Conservation (phyloP, 2,329 filamentous ascomycete species). For the Periconia sp. region DNA sequence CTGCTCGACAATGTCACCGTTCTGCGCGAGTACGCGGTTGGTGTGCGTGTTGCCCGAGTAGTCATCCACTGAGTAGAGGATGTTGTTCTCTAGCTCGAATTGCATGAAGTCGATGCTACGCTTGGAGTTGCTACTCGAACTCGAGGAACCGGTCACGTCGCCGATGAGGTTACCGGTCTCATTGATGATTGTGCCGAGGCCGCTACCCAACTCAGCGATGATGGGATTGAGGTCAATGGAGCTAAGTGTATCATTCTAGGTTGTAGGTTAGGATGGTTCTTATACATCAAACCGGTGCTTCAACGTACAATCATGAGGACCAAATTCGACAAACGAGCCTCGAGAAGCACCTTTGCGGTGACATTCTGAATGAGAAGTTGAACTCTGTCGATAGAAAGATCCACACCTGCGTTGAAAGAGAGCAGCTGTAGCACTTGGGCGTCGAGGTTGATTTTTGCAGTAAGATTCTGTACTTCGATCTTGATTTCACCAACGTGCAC, state of each 20-base stretch:
- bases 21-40: slow-evolving; percentile 63
- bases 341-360: slow-evolving; percentile 63
- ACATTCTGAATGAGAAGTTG: slow-evolving; percentile 64
- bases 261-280: background rate
- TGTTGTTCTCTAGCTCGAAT: slow-evolving; percentile 62
- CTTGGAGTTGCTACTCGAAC: slow-evolving; percentile 22
- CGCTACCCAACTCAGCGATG: slow-evolving; percentile 61
- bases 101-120: slow-evolving; percentile 39
- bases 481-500: slow-evolving; percentile 65
- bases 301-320: slow-evolving; percentile 58
- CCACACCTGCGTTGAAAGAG: slow-evolving; percentile 66
- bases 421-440: slow-evolving; percentile 65
- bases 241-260: slow-evolving; percentile 58
- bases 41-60: slow-evolving; percentile 61
- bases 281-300: background rate
- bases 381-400: slow-evolving; percentile 64
- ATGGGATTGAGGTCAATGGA: slow-evolving; percentile 68
- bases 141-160: slow-evolving; percentile 26
- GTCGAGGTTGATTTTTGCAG: slow-evolving; percentile 66
- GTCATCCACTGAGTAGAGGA: slow-evolving; percentile 67
- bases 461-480: slow-evolving; percentile 65
- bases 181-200: slow-evolving; percentile 57
- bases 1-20: slow-evolving; percentile 61
- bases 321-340: slow-evolving; percentile 66
- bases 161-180: slow-evolving; percentile 33